Evolutionary conservation across 345 rosid genomes (phyloP).

Genomic region (Hirschfeldia incana): DNA sequence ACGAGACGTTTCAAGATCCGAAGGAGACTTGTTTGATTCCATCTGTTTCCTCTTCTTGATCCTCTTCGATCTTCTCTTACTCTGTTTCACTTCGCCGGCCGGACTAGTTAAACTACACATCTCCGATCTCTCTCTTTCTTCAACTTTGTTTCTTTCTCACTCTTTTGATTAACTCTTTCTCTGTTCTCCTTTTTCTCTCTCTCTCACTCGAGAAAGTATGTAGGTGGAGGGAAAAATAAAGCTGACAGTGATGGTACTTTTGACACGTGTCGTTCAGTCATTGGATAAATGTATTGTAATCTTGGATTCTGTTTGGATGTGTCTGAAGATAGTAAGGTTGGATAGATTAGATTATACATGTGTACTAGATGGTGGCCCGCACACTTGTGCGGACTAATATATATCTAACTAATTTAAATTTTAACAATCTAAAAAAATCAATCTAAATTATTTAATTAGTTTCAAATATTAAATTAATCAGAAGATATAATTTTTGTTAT

Average conservation of each 20-base stretch:
- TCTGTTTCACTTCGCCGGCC: constrained; percentile 30
- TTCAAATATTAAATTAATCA: too few relatives aligned
- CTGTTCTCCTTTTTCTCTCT: constrained; percentile 13
- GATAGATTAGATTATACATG: constrained; percentile 28
- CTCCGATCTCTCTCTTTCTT: constrained; percentile 27
- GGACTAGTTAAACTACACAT: constrained; percentile 41
- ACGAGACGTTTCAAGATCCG: constrained; percentile 42
- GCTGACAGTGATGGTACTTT: constrained; percentile 30
- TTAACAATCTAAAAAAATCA: too few relatives aligned
- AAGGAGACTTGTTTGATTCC: constrained; percentile 18
- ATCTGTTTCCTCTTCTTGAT: constrained; percentile 29
- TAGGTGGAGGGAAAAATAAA: constrained; percentile 22
- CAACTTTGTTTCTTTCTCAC: constrained; percentile 5
- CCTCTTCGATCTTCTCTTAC: constrained; percentile 19
- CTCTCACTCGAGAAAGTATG: constrained; percentile 32
- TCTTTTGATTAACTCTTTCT: constrained; percentile 2
- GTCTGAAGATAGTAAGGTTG: constrained; percentile 24
- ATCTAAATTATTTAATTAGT: too few relatives aligned
- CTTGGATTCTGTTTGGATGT: constrained; percentile 48
- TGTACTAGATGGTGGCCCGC: too few relatives aligned
- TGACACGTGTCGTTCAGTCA: constrained; percentile 23
- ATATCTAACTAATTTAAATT: too few relatives aligned
- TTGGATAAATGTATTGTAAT: constrained; percentile 18
- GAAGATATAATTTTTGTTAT: too few relatives aligned
- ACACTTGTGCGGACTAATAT: too few relatives aligned